phyloP scores from a whole-genome alignment of 129 eudicot species.

The Dittrichia graveolens region DNA sequence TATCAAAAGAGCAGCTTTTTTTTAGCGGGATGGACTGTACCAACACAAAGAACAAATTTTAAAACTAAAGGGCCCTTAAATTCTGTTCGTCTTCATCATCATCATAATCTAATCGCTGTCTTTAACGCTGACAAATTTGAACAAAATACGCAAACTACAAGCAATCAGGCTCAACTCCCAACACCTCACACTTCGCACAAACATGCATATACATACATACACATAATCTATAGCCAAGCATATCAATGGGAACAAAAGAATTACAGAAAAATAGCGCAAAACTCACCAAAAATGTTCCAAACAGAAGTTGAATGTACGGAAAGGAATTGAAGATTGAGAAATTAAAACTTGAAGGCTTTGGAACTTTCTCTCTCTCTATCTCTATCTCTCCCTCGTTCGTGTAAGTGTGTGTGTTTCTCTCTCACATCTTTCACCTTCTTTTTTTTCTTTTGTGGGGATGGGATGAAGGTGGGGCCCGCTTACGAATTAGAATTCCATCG shows the following conservation, averaged over 20 bases:
- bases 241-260: neutral
- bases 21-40: too few relatives aligned
- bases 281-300: slow-evolving; percentile 21
- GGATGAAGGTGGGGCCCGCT: slow-evolving; percentile 31
- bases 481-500: slow-evolving; percentile 26
- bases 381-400: slow-evolving; percentile 9
- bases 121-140: neutral
- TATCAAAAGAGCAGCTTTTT: too few relatives aligned
- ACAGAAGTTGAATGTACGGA: slow-evolving; percentile 18
- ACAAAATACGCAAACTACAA: slow-evolving; percentile 1
- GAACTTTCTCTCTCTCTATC: slow-evolving; percentile 15
- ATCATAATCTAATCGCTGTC: neutral
- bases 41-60: neutral
- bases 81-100: slow-evolving; percentile 7
- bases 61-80: slow-evolving; percentile 5
- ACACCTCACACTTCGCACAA: slow-evolving; percentile 10
- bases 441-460: slow-evolving; percentile 12
- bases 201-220: slow-evolving; percentile 1
- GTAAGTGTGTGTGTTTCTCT: slow-evolving; percentile 26
- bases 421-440: slow-evolving; percentile 29
- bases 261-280: slow-evolving; percentile 10
- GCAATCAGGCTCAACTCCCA: neutral
- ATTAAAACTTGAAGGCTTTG: slow-evolving; percentile 3
- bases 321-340: slow-evolving; percentile 11
- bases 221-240: slow-evolving; percentile 1